These are phyloP conservation scores for Chenopodium formosanum DNA, from an alignment of 148 eudicot species.

Conservation along the genomic window DNA sequence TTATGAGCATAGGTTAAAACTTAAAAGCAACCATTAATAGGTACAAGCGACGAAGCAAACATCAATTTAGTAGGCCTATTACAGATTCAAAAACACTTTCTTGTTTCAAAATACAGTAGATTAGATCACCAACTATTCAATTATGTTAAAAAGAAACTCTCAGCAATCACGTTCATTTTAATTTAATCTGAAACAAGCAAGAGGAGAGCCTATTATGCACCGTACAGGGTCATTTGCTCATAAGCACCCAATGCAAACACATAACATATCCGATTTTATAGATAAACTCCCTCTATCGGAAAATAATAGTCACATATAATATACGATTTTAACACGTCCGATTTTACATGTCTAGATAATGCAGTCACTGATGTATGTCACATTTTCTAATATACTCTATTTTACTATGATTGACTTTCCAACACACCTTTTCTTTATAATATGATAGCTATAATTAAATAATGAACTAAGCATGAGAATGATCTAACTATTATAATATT, in stretches of 20 bases:
- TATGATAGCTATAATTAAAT: neutral
- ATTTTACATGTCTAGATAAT: neutral
- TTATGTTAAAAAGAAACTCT: neutral
- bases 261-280: too few relatives aligned
- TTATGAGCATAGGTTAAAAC: neutral
- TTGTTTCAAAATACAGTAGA: neutral
- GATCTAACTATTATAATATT: neutral
- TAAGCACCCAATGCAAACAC: neutral
- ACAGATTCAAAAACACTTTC: neutral
- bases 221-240: neutral
- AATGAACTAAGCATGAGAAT: neutral
- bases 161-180: neutral
- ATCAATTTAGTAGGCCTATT: neutral
- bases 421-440: neutral
- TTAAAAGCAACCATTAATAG: neutral
- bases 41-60: neutral
- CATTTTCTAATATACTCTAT: neutral
- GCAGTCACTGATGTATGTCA: neutral
- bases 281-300: neutral
- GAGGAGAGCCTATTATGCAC: neutral
- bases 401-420: neutral
- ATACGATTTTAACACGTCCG: neutral
- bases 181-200: neutral
- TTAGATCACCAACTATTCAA: neutral
- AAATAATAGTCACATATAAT: neutral